phyloP scores from a whole-genome alignment of 768 basidiomycete species.

The Gymnopilus dilepis region DNA sequence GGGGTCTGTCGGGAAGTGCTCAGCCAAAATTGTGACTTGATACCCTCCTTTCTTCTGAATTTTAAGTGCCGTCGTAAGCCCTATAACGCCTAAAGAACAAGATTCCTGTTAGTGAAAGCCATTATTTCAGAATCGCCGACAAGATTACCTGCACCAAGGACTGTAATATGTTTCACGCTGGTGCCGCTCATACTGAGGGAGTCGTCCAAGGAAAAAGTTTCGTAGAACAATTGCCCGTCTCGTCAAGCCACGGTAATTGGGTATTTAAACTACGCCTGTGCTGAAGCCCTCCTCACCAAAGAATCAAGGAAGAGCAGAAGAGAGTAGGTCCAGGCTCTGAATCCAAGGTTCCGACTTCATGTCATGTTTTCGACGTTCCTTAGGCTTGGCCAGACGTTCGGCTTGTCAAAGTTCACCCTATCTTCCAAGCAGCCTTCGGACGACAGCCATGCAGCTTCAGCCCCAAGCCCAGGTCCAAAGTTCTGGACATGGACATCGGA shows the following conservation, averaged over 20 bases:
- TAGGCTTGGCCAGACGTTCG: neutral
- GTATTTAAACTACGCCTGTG: too few species aligned
- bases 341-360: neutral
- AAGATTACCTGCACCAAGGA: slow-evolving; percentile 17
- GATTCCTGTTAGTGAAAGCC: neutral
- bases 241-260: too few species aligned
- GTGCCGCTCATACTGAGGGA: neutral
- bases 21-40: slow-evolving; percentile 51
- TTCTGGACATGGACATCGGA: neutral
- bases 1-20: slow-evolving; percentile 28
- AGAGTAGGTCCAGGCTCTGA: too few species aligned
- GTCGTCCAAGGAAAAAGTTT: neutral
- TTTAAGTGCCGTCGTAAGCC: slow-evolving; percentile 65
- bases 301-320: too few species aligned
- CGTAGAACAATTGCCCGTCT: neutral
- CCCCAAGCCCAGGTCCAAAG: neutral
- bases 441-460: too few species aligned
- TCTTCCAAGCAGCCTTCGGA: neutral
- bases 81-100: slow-evolving; percentile 57
- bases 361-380: neutral
- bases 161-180: slow-evolving; percentile 5
- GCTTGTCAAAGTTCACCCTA: neutral
- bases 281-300: neutral
- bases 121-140: too few species aligned
- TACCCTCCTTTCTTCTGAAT: slow-evolving; percentile 62